Evolutionary conservation across 768 basidiomycete genomes (phyloP), one percentile per base, ranked within the genome.

Genomic region (Pulveroboletus sp.): DNA sequence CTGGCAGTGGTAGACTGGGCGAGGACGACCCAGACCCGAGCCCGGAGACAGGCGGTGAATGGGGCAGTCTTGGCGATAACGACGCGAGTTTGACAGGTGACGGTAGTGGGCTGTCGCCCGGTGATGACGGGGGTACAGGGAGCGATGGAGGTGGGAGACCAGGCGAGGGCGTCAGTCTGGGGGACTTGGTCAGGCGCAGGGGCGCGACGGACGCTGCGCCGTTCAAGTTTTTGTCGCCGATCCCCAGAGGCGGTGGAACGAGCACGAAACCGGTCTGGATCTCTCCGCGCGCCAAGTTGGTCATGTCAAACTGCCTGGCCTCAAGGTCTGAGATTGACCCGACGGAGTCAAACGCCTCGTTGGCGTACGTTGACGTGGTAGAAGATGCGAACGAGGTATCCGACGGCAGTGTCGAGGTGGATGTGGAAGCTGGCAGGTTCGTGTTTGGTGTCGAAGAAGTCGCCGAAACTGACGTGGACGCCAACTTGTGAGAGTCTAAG

Each of bases 131-230:
- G 47, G 53, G 44, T 2, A 47, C 35, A 2, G 51, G 49, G 11
- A 62, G 49, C 9, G 58, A 60, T 8, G 50, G 47, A 8, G 55
- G 57, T 32, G 52, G 49, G 27, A 48, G 26, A 40, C 54, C 36
- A 39, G 58, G 47, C 7, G 56, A 64, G 4, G 55, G 51, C 2
- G 60, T 27, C 22, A 54, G 39, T n/a, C 54, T 56, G 11, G 65
- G 63, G 1, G 59, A 54, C 54, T 69, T 68, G 45, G 48, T 49
- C 17, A 68, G 29, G 11, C 65, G 58, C 0, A 68, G 40, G 0
- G 66, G 66, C 8, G 68, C 63, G 3, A 67, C 53, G 1, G 60
- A 52, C 2, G 43, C 34, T 17, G 40, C 1, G 7, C 35, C 32
- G 22, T 26, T 51, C 14, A 30, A 29, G 27, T 6, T 45, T 9